These are phyloP conservation scores for Lindgomyces ingoldianus DNA, from an alignment of 495 filamentous ascomycete genomes.

Conservation along the genomic window DNA sequence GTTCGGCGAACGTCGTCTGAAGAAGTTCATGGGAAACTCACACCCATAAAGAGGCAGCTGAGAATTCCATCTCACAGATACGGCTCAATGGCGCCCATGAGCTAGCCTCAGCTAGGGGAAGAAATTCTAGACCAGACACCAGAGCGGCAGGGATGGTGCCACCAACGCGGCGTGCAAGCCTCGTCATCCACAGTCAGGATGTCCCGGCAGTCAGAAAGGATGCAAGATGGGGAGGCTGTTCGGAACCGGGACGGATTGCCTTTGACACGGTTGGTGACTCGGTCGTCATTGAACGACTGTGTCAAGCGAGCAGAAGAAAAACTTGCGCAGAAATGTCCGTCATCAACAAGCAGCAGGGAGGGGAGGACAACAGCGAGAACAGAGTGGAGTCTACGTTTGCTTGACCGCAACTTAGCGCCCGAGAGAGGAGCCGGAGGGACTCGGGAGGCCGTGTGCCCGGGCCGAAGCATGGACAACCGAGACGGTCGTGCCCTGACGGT, in stretches of 20 bases:
- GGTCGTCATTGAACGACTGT: too few species aligned
- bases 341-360: background rate
- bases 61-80: too few species aligned
- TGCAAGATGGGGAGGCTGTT: too few species aligned
- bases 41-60: background rate
- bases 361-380: too few species aligned
- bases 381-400: too few species aligned
- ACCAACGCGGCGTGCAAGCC: background rate
- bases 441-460: background rate
- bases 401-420: too few species aligned
- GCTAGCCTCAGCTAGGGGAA: background rate
- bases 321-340: background rate
- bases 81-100: background rate
- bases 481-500: too few species aligned
- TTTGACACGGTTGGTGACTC: too few species aligned
- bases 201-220: background rate
- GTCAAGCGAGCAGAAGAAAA: background rate
- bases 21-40: background rate
- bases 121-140: background rate
- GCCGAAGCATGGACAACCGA: background rate
- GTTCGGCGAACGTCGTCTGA: too few species aligned
- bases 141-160: background rate
- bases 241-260: too few species aligned
- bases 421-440: background rate
- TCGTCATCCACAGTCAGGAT: background rate